These are phyloP conservation scores for Lactarius indigo DNA, from an alignment of 768 basidiomycete species.

Conservation along the genomic window DNA sequence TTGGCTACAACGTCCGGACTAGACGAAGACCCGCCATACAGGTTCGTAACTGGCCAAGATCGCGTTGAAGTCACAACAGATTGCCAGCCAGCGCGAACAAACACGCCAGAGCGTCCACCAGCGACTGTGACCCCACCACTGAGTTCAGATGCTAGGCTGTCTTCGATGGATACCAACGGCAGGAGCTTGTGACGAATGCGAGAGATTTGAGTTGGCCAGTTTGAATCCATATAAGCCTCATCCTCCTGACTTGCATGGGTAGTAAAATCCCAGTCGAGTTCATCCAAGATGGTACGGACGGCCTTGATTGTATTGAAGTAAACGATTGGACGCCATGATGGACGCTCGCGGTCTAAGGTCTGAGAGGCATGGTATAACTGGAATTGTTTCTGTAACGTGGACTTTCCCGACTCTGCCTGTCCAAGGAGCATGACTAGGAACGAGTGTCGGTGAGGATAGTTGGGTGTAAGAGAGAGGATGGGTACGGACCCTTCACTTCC, in stretches of 20 bases:
- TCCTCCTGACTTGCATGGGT: constrained; percentile 15
- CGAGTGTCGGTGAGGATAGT: not conserved
- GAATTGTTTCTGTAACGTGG: constrained; percentile 81
- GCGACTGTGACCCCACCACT: constrained; percentile 59
- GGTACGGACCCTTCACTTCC: constrained; percentile 51
- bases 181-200: constrained; percentile 54
- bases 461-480: not conserved
- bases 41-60: constrained; percentile 39
- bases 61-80: constrained; percentile 48
- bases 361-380: constrained; percentile 69
- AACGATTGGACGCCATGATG: constrained; percentile 44
- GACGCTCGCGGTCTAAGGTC: constrained; percentile 38
- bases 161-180: constrained; percentile 63
- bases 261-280: constrained; percentile 29
- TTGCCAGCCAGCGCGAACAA: constrained; percentile 73
- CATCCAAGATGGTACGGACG: constrained; percentile 28
- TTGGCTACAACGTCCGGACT: constrained; percentile 41
- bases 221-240: constrained; percentile 25
- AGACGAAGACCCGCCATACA: constrained; percentile 31
- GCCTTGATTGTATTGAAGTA: constrained; percentile 46
- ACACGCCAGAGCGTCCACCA: constrained; percentile 60
- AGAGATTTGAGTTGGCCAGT: constrained; percentile 45
- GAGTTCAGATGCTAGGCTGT: constrained; percentile 63
- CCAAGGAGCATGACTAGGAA: constrained; percentile 66
- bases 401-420: constrained; percentile 77